Evolutionary conservation across 768 basidiomycete genomes (phyloP).

Genomic region (Tulasnella calospora): DNA sequence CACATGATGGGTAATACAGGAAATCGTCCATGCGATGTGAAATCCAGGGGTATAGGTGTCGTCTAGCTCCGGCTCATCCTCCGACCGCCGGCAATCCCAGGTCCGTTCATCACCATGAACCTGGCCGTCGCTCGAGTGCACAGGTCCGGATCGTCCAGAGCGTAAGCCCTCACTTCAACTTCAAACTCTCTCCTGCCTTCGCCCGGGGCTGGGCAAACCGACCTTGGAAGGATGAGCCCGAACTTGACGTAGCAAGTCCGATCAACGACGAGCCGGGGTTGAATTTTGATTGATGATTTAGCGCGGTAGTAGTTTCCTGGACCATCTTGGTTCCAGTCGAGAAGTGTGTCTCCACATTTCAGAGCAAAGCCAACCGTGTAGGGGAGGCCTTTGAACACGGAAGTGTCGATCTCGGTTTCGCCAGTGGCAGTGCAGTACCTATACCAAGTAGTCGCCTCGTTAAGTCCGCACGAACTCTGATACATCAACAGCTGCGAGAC

Average conservation of each 20-base stretch:
- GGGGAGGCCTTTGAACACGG: constrained; percentile 11
- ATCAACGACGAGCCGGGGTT: constrained; percentile 20
- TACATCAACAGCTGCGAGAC: neutral
- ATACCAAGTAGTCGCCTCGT: neutral
- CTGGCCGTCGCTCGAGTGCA: constrained; percentile 8
- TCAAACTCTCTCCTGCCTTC: neutral
- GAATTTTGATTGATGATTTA: constrained; percentile 12
- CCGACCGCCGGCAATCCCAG: neutral
- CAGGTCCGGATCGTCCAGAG: constrained; percentile 20
- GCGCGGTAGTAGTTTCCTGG: constrained; percentile 22
- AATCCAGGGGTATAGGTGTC: neutral
- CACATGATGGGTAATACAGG: neutral
- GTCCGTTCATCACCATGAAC: constrained; percentile 22
- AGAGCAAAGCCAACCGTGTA: constrained; percentile 24
- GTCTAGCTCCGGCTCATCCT: constrained; percentile 1
- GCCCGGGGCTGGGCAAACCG: constrained; percentile 5
- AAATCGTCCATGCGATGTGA: neutral
- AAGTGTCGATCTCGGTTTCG: constrained; percentile 21
- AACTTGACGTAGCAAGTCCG: constrained; percentile 21
- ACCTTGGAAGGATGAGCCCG: neutral
- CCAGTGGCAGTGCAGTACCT: constrained; percentile 8
- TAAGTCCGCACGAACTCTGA: neutral
- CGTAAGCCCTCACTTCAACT: constrained; percentile 23
- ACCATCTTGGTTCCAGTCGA: constrained; percentile 27
- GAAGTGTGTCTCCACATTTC: neutral